Evolutionary conservation across 2,329 filamentous ascomycete species (phyloP).

Genomic region (Gnomoniopsis sp.): DNA sequence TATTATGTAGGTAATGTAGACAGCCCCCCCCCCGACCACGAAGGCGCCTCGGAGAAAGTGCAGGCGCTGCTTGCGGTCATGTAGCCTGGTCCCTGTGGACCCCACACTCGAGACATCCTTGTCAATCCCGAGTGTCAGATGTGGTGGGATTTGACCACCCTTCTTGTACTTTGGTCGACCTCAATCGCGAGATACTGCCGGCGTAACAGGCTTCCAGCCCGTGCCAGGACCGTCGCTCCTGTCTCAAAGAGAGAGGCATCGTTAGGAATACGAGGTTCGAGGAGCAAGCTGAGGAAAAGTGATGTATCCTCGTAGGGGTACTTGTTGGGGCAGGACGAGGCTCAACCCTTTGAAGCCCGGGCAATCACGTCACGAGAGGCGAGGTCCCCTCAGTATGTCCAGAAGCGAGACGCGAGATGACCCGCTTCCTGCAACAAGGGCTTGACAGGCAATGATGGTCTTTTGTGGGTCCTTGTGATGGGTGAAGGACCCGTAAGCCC

Average conservation of each 20-base stretch:
- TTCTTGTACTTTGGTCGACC: background rate
- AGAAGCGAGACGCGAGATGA: constrained; percentile 10
- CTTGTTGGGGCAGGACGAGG: background rate
- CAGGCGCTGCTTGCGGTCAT: background rate
- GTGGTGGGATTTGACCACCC: constrained; percentile 12
- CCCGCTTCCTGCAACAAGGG: background rate
- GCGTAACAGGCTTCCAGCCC: background rate
- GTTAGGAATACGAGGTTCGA: background rate
- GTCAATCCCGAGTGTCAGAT: constrained; percentile 14
- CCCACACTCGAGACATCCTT: constrained; percentile 9
- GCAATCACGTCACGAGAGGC: constrained; percentile 1
- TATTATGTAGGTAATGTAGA: background rate
- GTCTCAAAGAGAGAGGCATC: background rate
- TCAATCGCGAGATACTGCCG: background rate
- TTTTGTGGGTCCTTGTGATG: background rate
- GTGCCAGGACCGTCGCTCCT: background rate
- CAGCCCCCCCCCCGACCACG: background rate
- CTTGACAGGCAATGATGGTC: background rate
- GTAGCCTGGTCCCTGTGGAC: constrained; percentile 12
- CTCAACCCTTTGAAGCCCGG: background rate
- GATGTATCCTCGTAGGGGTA: background rate
- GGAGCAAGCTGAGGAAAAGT: background rate
- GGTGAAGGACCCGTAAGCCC: constrained; percentile 3
- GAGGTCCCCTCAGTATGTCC: background rate
- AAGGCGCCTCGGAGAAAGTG: background rate